Evolutionary conservation across 352 stramenopile genomes (phyloP), one percentile per base, ranked within the genome.

Genomic region (Pythium scleroteichum): DNA sequence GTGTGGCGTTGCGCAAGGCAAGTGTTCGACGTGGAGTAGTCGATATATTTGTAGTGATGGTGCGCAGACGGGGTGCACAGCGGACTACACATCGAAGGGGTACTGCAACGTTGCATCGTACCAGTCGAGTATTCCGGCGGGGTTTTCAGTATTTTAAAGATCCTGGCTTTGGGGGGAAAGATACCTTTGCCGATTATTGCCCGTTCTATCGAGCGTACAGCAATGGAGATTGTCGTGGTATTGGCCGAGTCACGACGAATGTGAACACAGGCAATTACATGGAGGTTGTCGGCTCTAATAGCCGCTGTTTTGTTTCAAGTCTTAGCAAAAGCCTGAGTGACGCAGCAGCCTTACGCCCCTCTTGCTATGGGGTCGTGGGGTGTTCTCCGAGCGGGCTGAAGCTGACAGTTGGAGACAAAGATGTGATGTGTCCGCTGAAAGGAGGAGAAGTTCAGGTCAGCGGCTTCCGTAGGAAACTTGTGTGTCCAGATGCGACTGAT

Each of bases 71-170:
- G 71, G 60, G 12, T 93, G 84, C 45, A 92, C 82, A 0, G 59
- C 79, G 3, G 85, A 92, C 32, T 85, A 73, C 44, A 81, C 74
- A 17, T 84, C 79, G 2, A 91, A 90, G 32, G 85, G 79, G 0
- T 92, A 90, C 59, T 95, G 85, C 64, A 90, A 92, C 55, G 66
- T 91, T 3, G 79, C 72, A 0, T 73, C 33, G 23, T 91, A 93
- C 54, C 75, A 64, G 1, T 76, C 73, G 19, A 90, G 78, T 38
- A 89, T 95, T 40, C 82, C 83, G 1, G 71, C 80, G 8, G 79
- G 78, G 2, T 95, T n/a, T 92, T 39, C 83, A 93, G 69, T 95
- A 95, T 57, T 95, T 95, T 47, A 54, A 81, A 27, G 74, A 93
- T 46, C 67, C 73, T 2, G 50, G 38, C 12, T 72, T 90, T 17